These are phyloP conservation scores for Pilobolus umbonatus DNA, from an alignment of 192 early-diverging fungal species.

Conservation along the genomic window DNA sequence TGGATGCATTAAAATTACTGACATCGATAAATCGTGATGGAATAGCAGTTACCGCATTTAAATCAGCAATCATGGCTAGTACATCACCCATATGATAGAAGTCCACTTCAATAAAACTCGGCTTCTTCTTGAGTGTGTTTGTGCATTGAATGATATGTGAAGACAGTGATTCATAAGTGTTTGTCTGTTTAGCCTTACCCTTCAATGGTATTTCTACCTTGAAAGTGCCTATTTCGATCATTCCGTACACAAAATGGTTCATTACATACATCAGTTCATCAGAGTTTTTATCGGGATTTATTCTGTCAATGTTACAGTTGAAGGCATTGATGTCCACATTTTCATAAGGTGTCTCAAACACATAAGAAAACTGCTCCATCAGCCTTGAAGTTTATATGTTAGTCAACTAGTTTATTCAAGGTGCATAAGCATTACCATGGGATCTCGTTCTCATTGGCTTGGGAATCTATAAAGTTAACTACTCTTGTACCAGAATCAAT, in stretches of 20 bases:
- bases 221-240: slow-evolving; percentile 22
- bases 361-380: slow-evolving; percentile 50
- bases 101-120: slow-evolving; percentile 70
- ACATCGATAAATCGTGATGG: too few relatives aligned
- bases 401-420: neutral
- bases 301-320: slow-evolving; percentile 53
- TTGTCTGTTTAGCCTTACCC: slow-evolving; percentile 41
- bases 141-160: slow-evolving; percentile 53
- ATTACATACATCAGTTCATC: slow-evolving; percentile 50
- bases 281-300: slow-evolving; percentile 15
- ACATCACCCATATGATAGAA: slow-evolving; percentile 58
- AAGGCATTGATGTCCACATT: slow-evolving; percentile 38
- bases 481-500: slow-evolving; percentile 57
- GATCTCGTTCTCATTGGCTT: slow-evolving; percentile 41
- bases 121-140: slow-evolving; percentile 32
- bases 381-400: slow-evolving; percentile 35
- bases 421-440: slow-evolving; percentile 46
- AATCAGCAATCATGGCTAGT: slow-evolving; percentile 42
- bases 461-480: slow-evolving; percentile 55
- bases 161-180: slow-evolving; percentile 38
- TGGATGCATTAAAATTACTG: too few relatives aligned
- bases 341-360: slow-evolving; percentile 63
- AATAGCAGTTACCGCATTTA: slow-evolving; percentile 41
- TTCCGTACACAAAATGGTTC: slow-evolving; percentile 66
- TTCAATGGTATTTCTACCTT: slow-evolving; percentile 42